Base-by-base conservation (phyloP, 2,329 filamentous ascomycete genomes). In the Cladophialophora exuberans region DNA sequence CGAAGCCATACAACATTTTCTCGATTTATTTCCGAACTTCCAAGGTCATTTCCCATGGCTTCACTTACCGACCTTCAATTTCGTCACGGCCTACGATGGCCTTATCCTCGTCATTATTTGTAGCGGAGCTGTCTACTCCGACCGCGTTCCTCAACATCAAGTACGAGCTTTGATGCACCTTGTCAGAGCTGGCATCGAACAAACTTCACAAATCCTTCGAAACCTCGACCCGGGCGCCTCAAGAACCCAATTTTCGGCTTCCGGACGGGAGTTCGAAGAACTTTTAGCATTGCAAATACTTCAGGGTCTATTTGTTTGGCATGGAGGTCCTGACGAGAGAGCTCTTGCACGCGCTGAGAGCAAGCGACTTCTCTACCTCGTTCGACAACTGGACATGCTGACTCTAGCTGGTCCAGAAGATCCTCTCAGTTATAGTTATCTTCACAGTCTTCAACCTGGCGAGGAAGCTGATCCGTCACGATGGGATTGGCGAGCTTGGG, bases 121-220 rank as follows among this genome's bases (percentile, higher is more conserved):
- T 67, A 79, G 89, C 64, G 88, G 88, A 31, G 87, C 87, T 35
- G 87, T 88, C 54, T 91, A 90, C 70, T 89, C 87, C 47, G 79
- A 87, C 50, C 79, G 78, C 57, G 73, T 88, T 58, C 74, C 77
- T 23, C 71, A 84, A 39, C 73, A 78, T 57, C 78, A 87, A 61
- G 84, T 87, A 60, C 83, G 87, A 59, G 82, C 84, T 67, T 78
- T 89, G 70, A 88, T 87, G 79, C 82, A 87, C 55, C 77, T 83
- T 47, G 76, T 86, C 28, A 82, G 82, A 60, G 67, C 76, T 18
- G 72, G 61, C 64, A 73, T 64, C 64, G 63, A 52, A 50, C 60
- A 64, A 43, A 67, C 62, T 22, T 62, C 62, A 11, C 59, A 56
- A 11, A 56, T 70, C 28, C 60, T 66, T 23, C 57, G 59, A 38